Base-by-base conservation (phyloP, 768 basidiomycete genomes). In the Xerocomellus intermedius region DNA sequence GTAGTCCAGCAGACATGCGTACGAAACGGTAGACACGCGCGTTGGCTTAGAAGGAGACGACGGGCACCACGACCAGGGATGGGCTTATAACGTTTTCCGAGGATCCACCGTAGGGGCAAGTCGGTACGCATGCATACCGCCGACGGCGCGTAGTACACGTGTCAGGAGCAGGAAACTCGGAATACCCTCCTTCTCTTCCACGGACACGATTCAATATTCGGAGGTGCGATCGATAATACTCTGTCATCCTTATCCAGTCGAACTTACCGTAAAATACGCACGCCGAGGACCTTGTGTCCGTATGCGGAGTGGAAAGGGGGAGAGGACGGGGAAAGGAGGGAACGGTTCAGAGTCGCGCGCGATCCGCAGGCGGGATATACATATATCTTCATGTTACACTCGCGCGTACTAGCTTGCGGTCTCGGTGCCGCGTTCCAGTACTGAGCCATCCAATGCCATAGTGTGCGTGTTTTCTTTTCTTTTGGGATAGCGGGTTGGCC, bases 81-180 rank as follows among this genome's bases (percentile, higher is more conserved):
- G 22, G 38, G 4, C 41, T 58, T 61, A 35, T 62, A 62, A 58
- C 39, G 19, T 30, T 8, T 21, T 45, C 33, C 55, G 26, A 37
- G 21, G 35, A n/a, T 8, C 12, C 21, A 19, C 12, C 22, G 17
- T 13, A 26, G 36, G 52, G 26, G 30, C 2, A n/a, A 17, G 33
- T n/a, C 35, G 24, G 28, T 13, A 38, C 42, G 13, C 35, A 37
- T 9, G 22, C 42, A 16, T 19, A 57, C 60, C 50, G 59, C 60
- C 58, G 58, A 48, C 21, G 46, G 19, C 42, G 38, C 30, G 8
- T 50, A 6, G 13, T 12, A 14, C 35, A 48, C 48, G 61, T 59
- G 55, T 43, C n/a, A 33, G 39, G 48, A 36, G 33, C 38, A 39
- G 45, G 60, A 44, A 39, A 48, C 60, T 62, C 50, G 60, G 50